Evolutionary conservation across 148 eudicot species (phyloP).

Genomic region (Polygonum maritimum): DNA sequence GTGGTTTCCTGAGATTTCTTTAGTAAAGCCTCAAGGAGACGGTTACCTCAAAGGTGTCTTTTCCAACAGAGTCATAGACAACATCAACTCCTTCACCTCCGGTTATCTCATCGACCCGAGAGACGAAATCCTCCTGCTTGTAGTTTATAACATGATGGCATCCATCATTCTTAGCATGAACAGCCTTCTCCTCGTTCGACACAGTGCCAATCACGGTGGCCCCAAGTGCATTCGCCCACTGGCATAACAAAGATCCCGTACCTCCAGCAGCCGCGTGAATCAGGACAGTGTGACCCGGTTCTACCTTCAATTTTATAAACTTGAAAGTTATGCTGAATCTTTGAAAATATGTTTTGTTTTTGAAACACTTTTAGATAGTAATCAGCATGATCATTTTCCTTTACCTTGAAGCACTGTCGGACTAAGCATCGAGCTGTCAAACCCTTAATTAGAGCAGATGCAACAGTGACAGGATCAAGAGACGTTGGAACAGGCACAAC

Average conservation of each 20-base stretch:
- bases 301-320: constrained; percentile 41
- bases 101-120: constrained; percentile 67
- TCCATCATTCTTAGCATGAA: constrained; percentile 82
- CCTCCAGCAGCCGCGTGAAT: constrained; percentile 94
- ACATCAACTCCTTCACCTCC: constrained; percentile 75
- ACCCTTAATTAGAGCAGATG: neutral
- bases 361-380: no score
- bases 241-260: constrained; percentile 72
- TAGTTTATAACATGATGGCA: constrained; percentile 68
- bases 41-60: constrained; percentile 74
- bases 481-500: constrained; percentile 5
- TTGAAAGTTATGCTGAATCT: neutral
- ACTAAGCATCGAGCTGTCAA: neutral
- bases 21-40: neutral
- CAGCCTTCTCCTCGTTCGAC: constrained; percentile 66
- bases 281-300: constrained; percentile 66
- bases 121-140: constrained; percentile 70
- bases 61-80: constrained; percentile 88
- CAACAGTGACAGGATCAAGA: constrained; percentile 1
- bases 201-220: constrained; percentile 86
- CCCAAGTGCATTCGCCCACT: constrained; percentile 82
- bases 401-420: neutral
- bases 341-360: no score
- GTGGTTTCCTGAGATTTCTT: no score
- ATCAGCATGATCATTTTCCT: no score